phyloP scores from a whole-genome alignment of 805 yeast genomes.

The Blastobotrys muscicola region DNA sequence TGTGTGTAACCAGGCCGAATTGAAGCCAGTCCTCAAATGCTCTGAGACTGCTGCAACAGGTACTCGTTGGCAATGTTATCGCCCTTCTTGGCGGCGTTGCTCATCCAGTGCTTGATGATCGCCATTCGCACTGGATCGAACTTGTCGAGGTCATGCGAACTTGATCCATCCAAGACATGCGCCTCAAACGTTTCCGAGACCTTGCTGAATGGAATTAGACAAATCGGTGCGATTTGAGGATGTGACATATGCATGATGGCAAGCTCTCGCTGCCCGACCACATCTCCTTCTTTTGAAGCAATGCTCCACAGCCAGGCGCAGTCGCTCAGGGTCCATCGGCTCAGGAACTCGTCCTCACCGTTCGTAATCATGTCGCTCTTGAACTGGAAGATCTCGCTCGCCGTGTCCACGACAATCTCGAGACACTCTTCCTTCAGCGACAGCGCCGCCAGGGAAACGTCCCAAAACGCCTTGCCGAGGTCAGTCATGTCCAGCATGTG shows the following conservation, averaged over 20 bases:
- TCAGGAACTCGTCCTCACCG: constrained; percentile 11
- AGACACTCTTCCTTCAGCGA: constrained; percentile 21
- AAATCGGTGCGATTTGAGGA: constrained; percentile 19
- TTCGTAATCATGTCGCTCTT: constrained; percentile 12
- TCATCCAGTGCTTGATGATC: constrained; percentile 23
- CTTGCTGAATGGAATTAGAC: constrained; percentile 19
- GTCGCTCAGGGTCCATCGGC: constrained; percentile 16
- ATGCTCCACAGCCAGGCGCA: constrained; percentile 23
- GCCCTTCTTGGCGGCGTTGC: constrained; percentile 18
- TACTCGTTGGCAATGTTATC: constrained; percentile 23
- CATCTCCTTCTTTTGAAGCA: constrained; percentile 23
- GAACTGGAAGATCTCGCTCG: constrained; percentile 20
- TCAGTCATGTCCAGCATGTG: constrained; percentile 22
- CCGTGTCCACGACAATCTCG: constrained; percentile 14
- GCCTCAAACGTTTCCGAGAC: constrained; percentile 17
- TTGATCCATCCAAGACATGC: constrained; percentile 4
- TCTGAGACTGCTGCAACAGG: constrained; percentile 11
- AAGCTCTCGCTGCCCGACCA: constrained; percentile 20
- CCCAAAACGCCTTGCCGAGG: constrained; percentile 29
- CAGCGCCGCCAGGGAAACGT: constrained; percentile 28
- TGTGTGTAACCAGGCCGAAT: not conserved
- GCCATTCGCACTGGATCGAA: constrained; percentile 24
- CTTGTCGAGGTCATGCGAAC: constrained; percentile 16
- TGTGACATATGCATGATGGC: constrained; percentile 23
- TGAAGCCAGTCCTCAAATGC: not conserved